Conservation (phyloP, 2,329 filamentous ascomycete genomes). For the Beauveria scarabaeidicola region DNA sequence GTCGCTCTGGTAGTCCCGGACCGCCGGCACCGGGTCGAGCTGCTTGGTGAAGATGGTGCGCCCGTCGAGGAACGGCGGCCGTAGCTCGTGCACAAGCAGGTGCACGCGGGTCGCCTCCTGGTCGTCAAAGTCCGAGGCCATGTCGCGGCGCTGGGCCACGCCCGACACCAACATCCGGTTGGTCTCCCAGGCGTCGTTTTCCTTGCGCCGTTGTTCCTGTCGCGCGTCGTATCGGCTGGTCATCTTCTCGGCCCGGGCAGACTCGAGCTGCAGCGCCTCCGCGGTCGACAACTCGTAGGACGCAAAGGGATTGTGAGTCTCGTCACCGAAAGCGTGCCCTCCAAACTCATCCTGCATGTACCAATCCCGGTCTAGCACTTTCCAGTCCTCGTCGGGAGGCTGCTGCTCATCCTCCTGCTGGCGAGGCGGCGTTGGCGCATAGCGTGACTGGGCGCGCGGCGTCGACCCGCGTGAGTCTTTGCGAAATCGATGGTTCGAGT, state of each 20-base stretch:
- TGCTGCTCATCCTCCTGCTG: conserved; percentile 43
- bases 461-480: conserved; percentile 27
- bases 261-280: conserved; percentile 71
- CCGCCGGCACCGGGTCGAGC: conserved; percentile 85
- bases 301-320: conserved; percentile 87
- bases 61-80: conserved; percentile 90
- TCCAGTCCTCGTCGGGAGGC: conserved; percentile 59
- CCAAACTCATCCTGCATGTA: conserved; percentile 81
- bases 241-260: conserved; percentile 71
- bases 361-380: conserved; percentile 83
- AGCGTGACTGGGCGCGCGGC: conserved; percentile 26
- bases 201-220: conserved; percentile 78
- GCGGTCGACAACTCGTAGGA: conserved; percentile 64
- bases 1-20: conserved; percentile 89
- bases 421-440: conserved; percentile 33
- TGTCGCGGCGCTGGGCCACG: conserved; percentile 80
- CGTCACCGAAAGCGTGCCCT: conserved; percentile 76
- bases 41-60: conserved; percentile 97
- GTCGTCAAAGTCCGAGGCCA: conserved; percentile 79
- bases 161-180: conserved; percentile 97
- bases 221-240: conserved; percentile 58
- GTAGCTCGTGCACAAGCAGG: conserved; percentile 84
- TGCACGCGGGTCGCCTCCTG: conserved; percentile 86
- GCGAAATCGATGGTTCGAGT: conserved; percentile 21
- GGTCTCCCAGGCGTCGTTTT: conserved; percentile 96